Percentiles rank a stretch among this genome's conserved stretches.
Conservation (phyloP, 2,329 filamentous ascomycete genomes). For the Claviceps sp. region DNA sequence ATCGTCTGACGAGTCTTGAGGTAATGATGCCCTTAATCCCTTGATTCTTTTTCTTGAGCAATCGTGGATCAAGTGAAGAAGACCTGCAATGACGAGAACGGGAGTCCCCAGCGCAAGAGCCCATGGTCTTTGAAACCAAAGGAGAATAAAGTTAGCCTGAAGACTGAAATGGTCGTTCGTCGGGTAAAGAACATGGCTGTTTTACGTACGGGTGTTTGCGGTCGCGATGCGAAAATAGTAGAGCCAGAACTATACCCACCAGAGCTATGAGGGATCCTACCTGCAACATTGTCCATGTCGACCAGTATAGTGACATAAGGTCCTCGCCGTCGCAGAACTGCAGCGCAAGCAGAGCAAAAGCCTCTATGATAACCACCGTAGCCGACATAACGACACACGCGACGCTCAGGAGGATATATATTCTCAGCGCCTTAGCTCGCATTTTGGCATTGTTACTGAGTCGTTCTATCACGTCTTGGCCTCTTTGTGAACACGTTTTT, state of each 20-base stretch:
- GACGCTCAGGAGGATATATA: constrained; percentile 30
- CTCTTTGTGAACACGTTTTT: constrained; percentile 11
- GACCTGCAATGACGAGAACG: constrained; percentile 42
- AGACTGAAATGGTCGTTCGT: background rate
- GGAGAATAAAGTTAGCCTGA: constrained; percentile 1
- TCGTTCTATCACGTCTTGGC: constrained; percentile 24
- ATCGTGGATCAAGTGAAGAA: constrained; percentile 35
- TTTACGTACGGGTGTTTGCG: constrained; percentile 36
- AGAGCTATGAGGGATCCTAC: constrained; percentile 45
- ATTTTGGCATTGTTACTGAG: constrained; percentile 17
- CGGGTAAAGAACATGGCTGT: no score
- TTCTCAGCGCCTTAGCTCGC: constrained; percentile 23
- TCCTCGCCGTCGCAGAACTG: constrained; percentile 49
- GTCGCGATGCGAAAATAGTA: constrained; percentile 35
- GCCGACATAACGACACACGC: constrained; percentile 31
- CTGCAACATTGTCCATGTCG: constrained; percentile 47
- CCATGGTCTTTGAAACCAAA: constrained; percentile 29
- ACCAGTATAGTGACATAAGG: constrained; percentile 46
- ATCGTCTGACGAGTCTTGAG: constrained; percentile 10
- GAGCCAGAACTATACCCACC: constrained; percentile 39
- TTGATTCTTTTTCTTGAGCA: constrained; percentile 23
- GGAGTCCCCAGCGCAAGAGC: constrained; percentile 46
- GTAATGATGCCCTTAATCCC: constrained; percentile 15
- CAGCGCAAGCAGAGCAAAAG: constrained; percentile 37
- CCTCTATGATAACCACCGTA: constrained; percentile 37